A percentile compares a stretch with the other conserved stretches of the same genome.
Conservation (phyloP, 2,329 filamentous ascomycete genomes). For the Colletotrichum brevisporum region DNA sequence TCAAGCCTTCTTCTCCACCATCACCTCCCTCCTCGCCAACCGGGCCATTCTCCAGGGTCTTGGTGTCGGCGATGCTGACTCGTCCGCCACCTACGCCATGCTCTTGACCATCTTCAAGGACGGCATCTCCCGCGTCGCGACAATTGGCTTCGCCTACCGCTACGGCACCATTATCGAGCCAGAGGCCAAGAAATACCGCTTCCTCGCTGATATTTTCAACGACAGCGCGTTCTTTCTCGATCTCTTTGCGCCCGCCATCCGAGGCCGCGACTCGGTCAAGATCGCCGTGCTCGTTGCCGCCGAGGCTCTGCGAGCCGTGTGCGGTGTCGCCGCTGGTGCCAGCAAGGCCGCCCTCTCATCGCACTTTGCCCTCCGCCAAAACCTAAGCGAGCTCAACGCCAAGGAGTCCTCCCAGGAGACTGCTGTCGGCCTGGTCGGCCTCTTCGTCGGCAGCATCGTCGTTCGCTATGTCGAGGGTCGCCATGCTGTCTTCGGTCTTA, state of each 20-base stretch:
- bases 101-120: conserved; percentile 88
- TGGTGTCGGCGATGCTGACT: conserved; percentile 86
- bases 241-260: conserved; percentile 80
- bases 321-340: conserved; percentile 90
- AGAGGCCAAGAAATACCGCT: conserved; percentile 91
- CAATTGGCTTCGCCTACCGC: conserved; percentile 87
- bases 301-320: conserved; percentile 73
- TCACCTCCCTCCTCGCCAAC: conserved; percentile 83
- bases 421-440: conserved; percentile 88
- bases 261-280: conserved; percentile 62
- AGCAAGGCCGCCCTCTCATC: conserved; percentile 92
- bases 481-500: conserved; percentile 78
- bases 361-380: conserved; percentile 90
- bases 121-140: conserved; percentile 84
- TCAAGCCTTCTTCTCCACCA: conserved; percentile 87
- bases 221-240: conserved; percentile 90
- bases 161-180: conserved; percentile 88
- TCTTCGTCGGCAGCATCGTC: conserved; percentile 86
- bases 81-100: conserved; percentile 84
- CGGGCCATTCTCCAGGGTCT: conserved; percentile 84
- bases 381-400: conserved; percentile 93
- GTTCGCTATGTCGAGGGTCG: conserved; percentile 82
- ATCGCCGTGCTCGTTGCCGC: conserved; percentile 64
- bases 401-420: conserved; percentile 97
- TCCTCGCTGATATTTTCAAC: conserved; percentile 90